A percentile compares a stretch with the other conserved stretches of the same genome.
Evolutionary conservation across 1,284 basidiomycete species (phyloP).

Genomic region (Somion occarium): DNA sequence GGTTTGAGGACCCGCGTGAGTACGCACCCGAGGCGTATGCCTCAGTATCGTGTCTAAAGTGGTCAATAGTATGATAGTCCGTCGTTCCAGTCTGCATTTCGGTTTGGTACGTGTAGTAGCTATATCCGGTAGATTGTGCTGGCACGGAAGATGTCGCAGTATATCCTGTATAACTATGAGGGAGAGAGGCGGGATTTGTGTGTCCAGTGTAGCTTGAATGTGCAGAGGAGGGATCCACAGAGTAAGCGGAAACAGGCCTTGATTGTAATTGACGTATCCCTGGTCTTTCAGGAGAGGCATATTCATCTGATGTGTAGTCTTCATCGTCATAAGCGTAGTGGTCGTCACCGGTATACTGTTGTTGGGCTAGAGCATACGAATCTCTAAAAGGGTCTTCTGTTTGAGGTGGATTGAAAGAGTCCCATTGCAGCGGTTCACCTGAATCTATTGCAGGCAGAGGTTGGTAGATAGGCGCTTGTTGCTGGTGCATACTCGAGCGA

Average conservation of each 20-base stretch:
- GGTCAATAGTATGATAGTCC: slow-evolving; percentile 23
- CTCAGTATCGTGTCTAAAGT: slow-evolving; percentile 48
- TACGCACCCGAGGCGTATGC: slow-evolving; percentile 60
- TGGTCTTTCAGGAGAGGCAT: neutral
- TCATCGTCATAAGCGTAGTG: slow-evolving; percentile 11
- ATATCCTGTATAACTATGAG: slow-evolving; percentile 13
- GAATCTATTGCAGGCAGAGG: slow-evolving; percentile 29
- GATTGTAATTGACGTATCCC: slow-evolving; percentile 10
- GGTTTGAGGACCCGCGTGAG: slow-evolving; percentile 41
- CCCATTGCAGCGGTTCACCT: slow-evolving; percentile 29
- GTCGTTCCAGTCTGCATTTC: slow-evolving; percentile 13
- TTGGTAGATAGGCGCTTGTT: slow-evolving; percentile 11
- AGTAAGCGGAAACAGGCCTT: slow-evolving; percentile 19
- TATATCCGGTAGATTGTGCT: slow-evolving; percentile 6
- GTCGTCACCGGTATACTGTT: neutral
- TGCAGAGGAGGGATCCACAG: neutral
- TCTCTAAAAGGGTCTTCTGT: slow-evolving; percentile 28
- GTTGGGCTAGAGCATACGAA: slow-evolving; percentile 8
- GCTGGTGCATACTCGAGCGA: neutral
- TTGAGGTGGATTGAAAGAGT: slow-evolving; percentile 12
- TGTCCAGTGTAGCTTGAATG: neutral
- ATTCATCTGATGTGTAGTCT: slow-evolving; percentile 7
- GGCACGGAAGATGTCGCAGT: slow-evolving; percentile 5
- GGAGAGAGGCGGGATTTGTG: slow-evolving; percentile 5
- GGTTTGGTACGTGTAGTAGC: slow-evolving; percentile 9